phyloP scores from a whole-genome alignment of 352 stramenopile species.

The Phytophthora cryptogea region DNA sequence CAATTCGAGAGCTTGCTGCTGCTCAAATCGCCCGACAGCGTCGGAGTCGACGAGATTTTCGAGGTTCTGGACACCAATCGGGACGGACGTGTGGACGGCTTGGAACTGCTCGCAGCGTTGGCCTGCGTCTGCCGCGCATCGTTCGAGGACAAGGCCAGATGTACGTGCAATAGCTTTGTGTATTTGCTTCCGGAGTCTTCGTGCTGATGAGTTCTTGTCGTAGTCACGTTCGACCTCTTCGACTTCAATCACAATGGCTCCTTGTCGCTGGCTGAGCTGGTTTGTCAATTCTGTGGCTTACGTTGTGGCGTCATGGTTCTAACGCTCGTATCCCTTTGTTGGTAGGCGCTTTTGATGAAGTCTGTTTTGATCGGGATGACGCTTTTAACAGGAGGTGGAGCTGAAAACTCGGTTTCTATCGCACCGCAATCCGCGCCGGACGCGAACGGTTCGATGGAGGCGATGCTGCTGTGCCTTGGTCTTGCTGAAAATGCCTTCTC shows the following conservation, averaged over 20 bases:
- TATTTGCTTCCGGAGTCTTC: neutral
- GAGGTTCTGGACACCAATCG: slow-evolving; percentile 69
- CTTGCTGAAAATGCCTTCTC: slow-evolving; percentile 65
- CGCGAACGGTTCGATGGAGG: slow-evolving; percentile 27
- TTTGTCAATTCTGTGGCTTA: slow-evolving; percentile 15
- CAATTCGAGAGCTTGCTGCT: slow-evolving; percentile 78
- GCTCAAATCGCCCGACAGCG: slow-evolving; percentile 59
- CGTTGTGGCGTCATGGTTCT: neutral
- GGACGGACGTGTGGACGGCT: slow-evolving; percentile 78
- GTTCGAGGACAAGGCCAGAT: slow-evolving; percentile 84
- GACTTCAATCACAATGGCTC: slow-evolving; percentile 84
- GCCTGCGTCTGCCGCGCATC: slow-evolving; percentile 67
- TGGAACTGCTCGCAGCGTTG: slow-evolving; percentile 79
- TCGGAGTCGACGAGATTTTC: slow-evolving; percentile 76
- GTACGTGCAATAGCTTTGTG: slow-evolving; percentile 46
- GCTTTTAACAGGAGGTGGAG: slow-evolving; percentile 51
- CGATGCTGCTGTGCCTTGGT: slow-evolving; percentile 51
- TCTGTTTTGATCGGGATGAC: slow-evolving; percentile 76
- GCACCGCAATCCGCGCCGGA: neutral
- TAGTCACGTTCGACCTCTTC: slow-evolving; percentile 51
- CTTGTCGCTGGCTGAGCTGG: slow-evolving; percentile 72
- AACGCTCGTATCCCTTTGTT: neutral
- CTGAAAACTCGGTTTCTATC: slow-evolving; percentile 5
- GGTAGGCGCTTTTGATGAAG: slow-evolving; percentile 78
- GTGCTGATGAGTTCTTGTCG: neutral